Conservation (phyloP, 2,329 filamentous ascomycete genomes). For the Keithomyces neogunnii region DNA sequence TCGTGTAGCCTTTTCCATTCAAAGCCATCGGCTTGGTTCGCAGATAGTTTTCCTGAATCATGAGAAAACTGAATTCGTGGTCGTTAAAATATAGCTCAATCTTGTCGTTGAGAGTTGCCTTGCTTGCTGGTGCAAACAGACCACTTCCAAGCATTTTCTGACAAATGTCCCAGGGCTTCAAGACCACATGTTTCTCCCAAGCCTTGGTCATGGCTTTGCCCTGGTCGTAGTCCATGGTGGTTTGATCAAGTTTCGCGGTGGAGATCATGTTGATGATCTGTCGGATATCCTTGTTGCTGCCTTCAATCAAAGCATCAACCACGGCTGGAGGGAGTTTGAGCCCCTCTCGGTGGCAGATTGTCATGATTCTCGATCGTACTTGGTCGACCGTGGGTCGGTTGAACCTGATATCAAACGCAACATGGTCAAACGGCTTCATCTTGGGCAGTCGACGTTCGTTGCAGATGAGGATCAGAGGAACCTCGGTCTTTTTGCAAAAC, state of each 20-base stretch:
- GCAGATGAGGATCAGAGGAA: slow-evolving; percentile 95
- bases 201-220: slow-evolving; percentile 92
- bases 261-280: slow-evolving; percentile 99
- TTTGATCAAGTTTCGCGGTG: slow-evolving; percentile 81
- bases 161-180: slow-evolving; percentile 98
- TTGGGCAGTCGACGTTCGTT: slow-evolving; percentile 89
- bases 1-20: slow-evolving; percentile 44
- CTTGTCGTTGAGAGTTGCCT: slow-evolving; percentile 88
- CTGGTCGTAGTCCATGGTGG: slow-evolving; percentile 71
- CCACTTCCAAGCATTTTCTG: slow-evolving; percentile 84
- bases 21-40: slow-evolving; percentile 66
- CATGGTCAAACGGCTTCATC: slow-evolving; percentile 95
- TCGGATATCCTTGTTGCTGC: slow-evolving; percentile 89
- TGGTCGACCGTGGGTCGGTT: slow-evolving; percentile 83
- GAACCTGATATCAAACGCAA: slow-evolving; percentile 79
- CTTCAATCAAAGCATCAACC: slow-evolving; percentile 89
- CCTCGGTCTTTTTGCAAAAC: slow-evolving; percentile 88
- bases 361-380: slow-evolving; percentile 86
- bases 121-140: slow-evolving; percentile 76
- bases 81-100: slow-evolving; percentile 99
- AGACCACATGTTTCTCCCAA: slow-evolving; percentile 94
- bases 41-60: slow-evolving; percentile 98
- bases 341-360: slow-evolving; percentile 86
- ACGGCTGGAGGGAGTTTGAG: slow-evolving; percentile 77
- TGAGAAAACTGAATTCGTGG: slow-evolving; percentile 92